Base-by-base conservation (phyloP, 441 rosid genomes). In the Pelargonium myrrhifolium region DNA sequence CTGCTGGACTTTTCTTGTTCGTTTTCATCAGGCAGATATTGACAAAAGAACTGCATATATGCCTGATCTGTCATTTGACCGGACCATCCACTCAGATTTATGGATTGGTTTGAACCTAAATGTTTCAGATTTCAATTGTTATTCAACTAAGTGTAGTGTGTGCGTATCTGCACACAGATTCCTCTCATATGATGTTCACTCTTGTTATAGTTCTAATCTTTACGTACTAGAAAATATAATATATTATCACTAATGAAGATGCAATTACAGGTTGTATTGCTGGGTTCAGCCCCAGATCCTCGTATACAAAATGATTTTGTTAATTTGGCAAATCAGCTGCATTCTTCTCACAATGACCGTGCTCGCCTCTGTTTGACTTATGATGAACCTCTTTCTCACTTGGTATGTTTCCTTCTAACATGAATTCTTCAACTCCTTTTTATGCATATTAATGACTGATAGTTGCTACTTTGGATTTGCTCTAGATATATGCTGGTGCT, bases 261-360 rank as follows among this genome's bases (percentile, higher is more conserved):
- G 31, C 79, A 73, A 74, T 69, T 56, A 28, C 86, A 90, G 97
- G 96, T 92, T 79, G 89, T 92, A 14, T 74, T 94, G 86, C 84
- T 94, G 70, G 99, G 99, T 69, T 92, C 98, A 70, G 99, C 98
- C 70, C 99, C 99, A 2, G 99, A 91, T 84, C 99, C 92, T 74
- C 86, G 94, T 59, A 87, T 94, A 64, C 99, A 94, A 72, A 88
- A 86, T 73, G 99, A 94, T 79, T 94, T 94, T 31, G 96, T 87
- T 64, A 78, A 81, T 79, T 83, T 94, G 71, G 88, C 97, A 71
- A 85, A 88, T 67, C 91, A 84, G 55, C 78, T 94, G 76, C 93
- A 86, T 81, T 85, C 92, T 71, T 55, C 83, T 74, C 89, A 91
- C 58, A 17, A 15, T 68, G 93, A 82, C 71, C 82, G 82, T 10